Base-by-base conservation (phyloP, 495 filamentous ascomycete species). In the Penicillium parvum region DNA sequence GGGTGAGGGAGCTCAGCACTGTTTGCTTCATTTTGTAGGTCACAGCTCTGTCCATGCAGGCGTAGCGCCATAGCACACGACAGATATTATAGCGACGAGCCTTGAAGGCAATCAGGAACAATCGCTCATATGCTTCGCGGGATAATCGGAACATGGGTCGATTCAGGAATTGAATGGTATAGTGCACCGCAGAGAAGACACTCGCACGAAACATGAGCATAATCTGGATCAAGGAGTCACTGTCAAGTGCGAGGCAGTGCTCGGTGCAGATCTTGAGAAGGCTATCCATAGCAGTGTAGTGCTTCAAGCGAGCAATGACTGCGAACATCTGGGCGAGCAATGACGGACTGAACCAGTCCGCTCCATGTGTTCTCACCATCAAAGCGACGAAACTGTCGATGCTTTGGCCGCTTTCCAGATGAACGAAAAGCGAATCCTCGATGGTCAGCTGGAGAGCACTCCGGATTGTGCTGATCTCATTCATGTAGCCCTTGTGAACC, bases 61-160 rank as follows among this genome's bases (percentile, higher is more conserved):
- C 69, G 52, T 71, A 71, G 30, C 57, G 53, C 74, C 74, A 78
- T 9, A 76, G 30, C 3, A 75, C 69, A 2, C 69, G 64, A 37
- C 66, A 69, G 9, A 66, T 53, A 39, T 76, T 78, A 45, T 64
- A 64, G 32, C 55, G 40, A 10, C 47, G 55, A 32, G 42, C 46
- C 11, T 55, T 60, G 55, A 59, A 74, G 4, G 72, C 70, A 17
- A 55, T 55, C 12, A 66, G 36, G 20, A 77, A 75, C 18, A 77
- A 49, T 21, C 33, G 51, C 26, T 66, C 62, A 39, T 52, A 63
- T 1, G 47, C 40, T 1, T 39, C 20, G 3, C 29, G 15, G 4
- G 45, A 23, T 12, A 64, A 22, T 10, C 30, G 42, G 32, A 46
- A 52, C 1, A 18, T 27, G 5, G 50, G 39, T 9, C 36, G 18